These are phyloP conservation scores for Dovyalis caffra DNA, from an alignment of 345 rosid genomes.

Conservation along the genomic window DNA sequence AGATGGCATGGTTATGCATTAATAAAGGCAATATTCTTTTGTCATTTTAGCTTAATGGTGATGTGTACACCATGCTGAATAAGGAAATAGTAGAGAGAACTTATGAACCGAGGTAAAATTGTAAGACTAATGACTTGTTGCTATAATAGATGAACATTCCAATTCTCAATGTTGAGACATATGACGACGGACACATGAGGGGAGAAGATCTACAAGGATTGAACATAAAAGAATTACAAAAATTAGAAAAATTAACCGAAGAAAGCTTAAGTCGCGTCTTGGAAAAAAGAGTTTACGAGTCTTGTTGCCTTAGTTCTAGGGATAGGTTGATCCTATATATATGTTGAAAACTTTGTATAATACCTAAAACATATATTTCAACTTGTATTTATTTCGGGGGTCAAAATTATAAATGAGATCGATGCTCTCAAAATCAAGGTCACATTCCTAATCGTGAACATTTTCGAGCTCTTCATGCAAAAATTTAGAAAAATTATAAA, in stretches of 20 bases:
- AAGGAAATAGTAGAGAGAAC: slow-evolving; percentile 36
- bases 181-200: slow-evolving; percentile 23
- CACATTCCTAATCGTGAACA: background rate
- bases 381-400: slow-evolving; percentile 20
- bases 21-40: background rate
- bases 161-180: background rate
- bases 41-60: slow-evolving; percentile 28
- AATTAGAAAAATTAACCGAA: slow-evolving; percentile 25
- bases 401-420: slow-evolving; percentile 23
- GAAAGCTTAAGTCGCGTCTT: slow-evolving; percentile 21
- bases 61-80: slow-evolving; percentile 18
- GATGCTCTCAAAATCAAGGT: slow-evolving; percentile 31
- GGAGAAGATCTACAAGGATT: slow-evolving; percentile 40
- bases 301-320: background rate
- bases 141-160: background rate
- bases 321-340: background rate
- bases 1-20: background rate
- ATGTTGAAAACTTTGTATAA: background rate
- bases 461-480: background rate
- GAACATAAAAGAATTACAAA: slow-evolving; percentile 18
- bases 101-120: slow-evolving; percentile 37
- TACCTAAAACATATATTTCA: background rate
- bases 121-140: background rate
- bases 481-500: too few species aligned
- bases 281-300: slow-evolving; percentile 28